phyloP scores from a whole-genome alignment of 1,284 basidiomycete species.

The Golubevia sp. region DNA sequence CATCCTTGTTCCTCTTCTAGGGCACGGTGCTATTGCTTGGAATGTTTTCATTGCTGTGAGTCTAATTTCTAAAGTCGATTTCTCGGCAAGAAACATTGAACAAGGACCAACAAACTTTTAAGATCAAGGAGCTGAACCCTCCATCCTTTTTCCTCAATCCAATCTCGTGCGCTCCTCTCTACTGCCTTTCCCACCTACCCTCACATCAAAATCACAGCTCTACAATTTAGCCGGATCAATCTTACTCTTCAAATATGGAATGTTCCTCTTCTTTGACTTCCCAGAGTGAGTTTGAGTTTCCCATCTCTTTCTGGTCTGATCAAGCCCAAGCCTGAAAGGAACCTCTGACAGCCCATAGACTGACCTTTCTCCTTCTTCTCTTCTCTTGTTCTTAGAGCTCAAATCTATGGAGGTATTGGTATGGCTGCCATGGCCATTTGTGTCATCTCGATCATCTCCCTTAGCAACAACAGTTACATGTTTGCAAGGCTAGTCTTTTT shows the following conservation, averaged over 20 bases:
- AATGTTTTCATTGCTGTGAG: conserved; percentile 70
- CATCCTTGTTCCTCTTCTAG: too few relatives aligned
- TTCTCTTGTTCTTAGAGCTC: conserved; percentile 63
- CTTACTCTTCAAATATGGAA: conserved; percentile 71
- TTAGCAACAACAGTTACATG: conserved; percentile 75
- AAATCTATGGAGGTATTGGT: conserved; percentile 76
- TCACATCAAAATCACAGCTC: conserved; percentile 63
- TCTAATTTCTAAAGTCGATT: too few relatives aligned
- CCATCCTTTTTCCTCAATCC: not conserved
- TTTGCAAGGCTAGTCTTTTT: conserved; percentile 73
- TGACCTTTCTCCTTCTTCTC: conserved; percentile 4
- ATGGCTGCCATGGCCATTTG: conserved; percentile 69
- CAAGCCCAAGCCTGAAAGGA: conserved; percentile 1
- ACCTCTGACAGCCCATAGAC: not conserved
- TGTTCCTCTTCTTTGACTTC: conserved; percentile 73
- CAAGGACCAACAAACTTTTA: too few relatives aligned
- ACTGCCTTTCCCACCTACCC: not conserved
- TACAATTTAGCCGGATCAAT: conserved; percentile 75
- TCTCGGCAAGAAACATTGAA: too few relatives aligned
- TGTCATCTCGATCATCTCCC: conserved; percentile 69
- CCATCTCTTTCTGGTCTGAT: too few relatives aligned
- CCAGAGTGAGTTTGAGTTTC: conserved; percentile 73
- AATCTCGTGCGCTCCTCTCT: not conserved
- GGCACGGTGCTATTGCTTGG: conserved; percentile 77
- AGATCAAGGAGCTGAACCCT: too few relatives aligned